A percentile compares a stretch with the other conserved stretches of the same genome.
phyloP scores from a whole-genome alignment of 805 yeast species.

The Brettanomyces bruxellensis region DNA sequence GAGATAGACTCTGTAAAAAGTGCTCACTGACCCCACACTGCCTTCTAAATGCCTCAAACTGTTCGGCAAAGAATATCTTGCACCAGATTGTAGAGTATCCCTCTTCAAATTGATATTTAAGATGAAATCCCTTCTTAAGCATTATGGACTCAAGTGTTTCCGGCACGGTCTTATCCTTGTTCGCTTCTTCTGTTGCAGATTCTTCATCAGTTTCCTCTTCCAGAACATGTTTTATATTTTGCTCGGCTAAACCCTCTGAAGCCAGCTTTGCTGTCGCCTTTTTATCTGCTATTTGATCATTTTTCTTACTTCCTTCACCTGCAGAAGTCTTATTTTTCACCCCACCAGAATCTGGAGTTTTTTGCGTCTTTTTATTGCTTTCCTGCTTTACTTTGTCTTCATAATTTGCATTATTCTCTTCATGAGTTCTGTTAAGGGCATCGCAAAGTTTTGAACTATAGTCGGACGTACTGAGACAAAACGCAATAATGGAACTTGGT shows the following conservation, averaged over 20 bases:
- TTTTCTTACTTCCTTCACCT: background rate
- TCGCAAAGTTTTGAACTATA: slow-evolving; percentile 38
- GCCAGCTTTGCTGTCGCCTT: background rate
- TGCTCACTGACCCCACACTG: slow-evolving; percentile 70
- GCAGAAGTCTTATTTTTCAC: too few species aligned
- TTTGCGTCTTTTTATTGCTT: background rate
- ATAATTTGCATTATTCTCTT: background rate
- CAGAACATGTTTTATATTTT: too few species aligned
- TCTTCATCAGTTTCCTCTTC: too few species aligned
- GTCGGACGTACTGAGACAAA: slow-evolving; percentile 80
- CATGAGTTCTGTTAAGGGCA: background rate
- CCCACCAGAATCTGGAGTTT: too few species aligned
- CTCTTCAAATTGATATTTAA: slow-evolving; percentile 86
- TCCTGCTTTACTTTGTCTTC: background rate
- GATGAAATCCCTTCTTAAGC: slow-evolving; percentile 80
- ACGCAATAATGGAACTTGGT: slow-evolving; percentile 89
- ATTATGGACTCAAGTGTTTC: slow-evolving; percentile 51
- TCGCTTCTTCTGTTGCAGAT: background rate
- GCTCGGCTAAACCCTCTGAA: background rate
- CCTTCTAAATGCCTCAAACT: slow-evolving; percentile 86
- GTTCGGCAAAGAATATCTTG: slow-evolving; percentile 91
- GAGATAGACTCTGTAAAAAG: slow-evolving; percentile 80
- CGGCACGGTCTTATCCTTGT: background rate
- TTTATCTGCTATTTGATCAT: background rate
- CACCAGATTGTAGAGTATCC: slow-evolving; percentile 79